phyloP scores from a whole-genome alignment of 805 yeast genomes.

The Hemisphaericaspora nanyangensis region DNA sequence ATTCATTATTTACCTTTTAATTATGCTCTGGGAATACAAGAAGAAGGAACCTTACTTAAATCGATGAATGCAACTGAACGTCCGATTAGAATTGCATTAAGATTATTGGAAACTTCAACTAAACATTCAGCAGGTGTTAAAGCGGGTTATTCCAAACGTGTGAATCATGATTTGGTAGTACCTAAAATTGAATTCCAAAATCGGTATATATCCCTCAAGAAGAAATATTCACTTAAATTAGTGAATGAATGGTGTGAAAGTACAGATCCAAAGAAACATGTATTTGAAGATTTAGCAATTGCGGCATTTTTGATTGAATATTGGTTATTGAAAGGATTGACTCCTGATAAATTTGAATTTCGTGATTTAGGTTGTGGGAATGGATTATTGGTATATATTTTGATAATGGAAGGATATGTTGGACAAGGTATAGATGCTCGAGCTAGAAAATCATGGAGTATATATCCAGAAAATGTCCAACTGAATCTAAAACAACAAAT shows the following conservation, averaged over 20 bases:
- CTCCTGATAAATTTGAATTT: conserved; percentile 55
- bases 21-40: conserved; percentile 3
- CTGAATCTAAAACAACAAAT: conserved; percentile 65
- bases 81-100: conserved; percentile 74
- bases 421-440: conserved; percentile 92
- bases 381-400: conserved; percentile 75
- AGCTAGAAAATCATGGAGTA: conserved; percentile 80
- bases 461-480: conserved; percentile 66
- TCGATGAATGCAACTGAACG: conserved; percentile 49
- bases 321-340: conserved; percentile 55
- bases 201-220: conserved; percentile 73
- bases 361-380: conserved; percentile 95
- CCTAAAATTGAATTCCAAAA: conserved; percentile 81
- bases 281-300: conserved; percentile 92
- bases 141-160: conserved; percentile 84
- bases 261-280: conserved; percentile 94
- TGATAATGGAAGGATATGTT: conserved; percentile 71
- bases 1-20: conserved; percentile 72
- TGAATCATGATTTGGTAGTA: conserved; percentile 82
- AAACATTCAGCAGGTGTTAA: conserved; percentile 83
- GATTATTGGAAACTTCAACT: conserved; percentile 72
- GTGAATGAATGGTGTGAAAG: conserved; percentile 88
- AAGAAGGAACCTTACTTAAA: conserved; percentile 18
- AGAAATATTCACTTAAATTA: conserved; percentile 69
- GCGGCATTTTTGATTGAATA: conserved; percentile 90